A percentile compares a stretch with the other conserved stretches of the same genome.
Evolutionary conservation across 2,329 filamentous ascomycete genomes (phyloP).

Genomic region (Xylaria hypoxylon): DNA sequence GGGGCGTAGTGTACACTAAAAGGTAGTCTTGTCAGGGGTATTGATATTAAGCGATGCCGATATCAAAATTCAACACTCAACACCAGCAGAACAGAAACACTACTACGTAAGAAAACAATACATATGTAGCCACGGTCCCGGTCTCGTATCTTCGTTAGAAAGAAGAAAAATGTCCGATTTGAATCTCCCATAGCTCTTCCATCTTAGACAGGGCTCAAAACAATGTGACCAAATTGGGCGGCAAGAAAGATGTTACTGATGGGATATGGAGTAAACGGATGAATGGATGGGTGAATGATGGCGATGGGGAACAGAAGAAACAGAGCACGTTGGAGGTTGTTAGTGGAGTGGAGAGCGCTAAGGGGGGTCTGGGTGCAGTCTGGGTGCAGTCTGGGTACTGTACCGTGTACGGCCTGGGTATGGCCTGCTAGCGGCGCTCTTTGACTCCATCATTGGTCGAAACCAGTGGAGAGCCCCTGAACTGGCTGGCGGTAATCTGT

Average conservation of each 20-base stretch:
- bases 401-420: too few species aligned
- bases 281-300: conserved; percentile 7
- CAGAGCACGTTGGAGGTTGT: conserved; percentile 22
- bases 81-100: background rate
- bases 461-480: conserved; percentile 11
- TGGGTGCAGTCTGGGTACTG: background rate
- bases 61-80: too few species aligned
- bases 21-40: conserved; percentile 1
- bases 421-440: too few species aligned
- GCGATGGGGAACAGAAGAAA: conserved; percentile 7
- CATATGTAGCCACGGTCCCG: background rate
- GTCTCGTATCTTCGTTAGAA: background rate
- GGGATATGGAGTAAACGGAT: background rate
- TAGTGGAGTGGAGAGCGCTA: conserved; percentile 9
- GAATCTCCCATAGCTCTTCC: background rate
- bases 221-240: conserved; percentile 12
- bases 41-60: background rate
- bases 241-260: background rate
- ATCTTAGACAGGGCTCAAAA: background rate
- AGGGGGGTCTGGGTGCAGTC: background rate
- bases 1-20: background rate
- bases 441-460: conserved; percentile 19
- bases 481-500: conserved; percentile 43
- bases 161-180: background rate
- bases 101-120: background rate